Evolutionary conservation across 306 rosid species (phyloP), one percentile per base, ranked within the genome.

Genomic region (Cicer yamashitae): DNA sequence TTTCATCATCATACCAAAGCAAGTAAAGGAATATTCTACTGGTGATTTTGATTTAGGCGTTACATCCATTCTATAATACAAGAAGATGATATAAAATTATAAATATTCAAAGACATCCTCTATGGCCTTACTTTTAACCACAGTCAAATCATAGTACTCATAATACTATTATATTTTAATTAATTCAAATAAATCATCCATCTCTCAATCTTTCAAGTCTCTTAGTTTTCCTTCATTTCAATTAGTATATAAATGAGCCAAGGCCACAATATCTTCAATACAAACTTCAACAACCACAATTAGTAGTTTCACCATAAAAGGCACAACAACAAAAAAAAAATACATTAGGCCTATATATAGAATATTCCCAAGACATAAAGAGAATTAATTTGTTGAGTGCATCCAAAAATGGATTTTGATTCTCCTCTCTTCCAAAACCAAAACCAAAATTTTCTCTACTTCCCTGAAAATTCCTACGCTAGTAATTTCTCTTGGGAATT

Each of bases 351-450:
- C 43, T n/a, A n/a, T 11, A 54, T 10, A 56, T 1, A 69, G 34
- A 68, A 68, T 3, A 44, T 2, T 12, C 6, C 41, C 18, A 75
- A 58, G 58, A 22, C 15, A 44, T 1, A 53, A 7, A 57, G 12
- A 39, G 15, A 41, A 44, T 10, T n/a, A 41, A 44, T 10, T n/a
- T 37, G 22, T 50, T 37, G 13, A 8, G 56, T 20, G 12, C 63
- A 18, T n/a, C 5, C 9, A 75, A 34, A 50, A 13, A 76, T 85
- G 82, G 82, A 85, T 67, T 82, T 76, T 12, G 82, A 79, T 79
- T 76, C 73, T 8, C 47, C 34, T 50, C 7, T 70, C 37, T 70
- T 57, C 65, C 66, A 70, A 12, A 74, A 67, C 73, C 79, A 77
- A 59, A 59, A 59, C 10, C 66, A 59, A 59, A 59, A 59, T 6